Percentiles rank a stretch among this genome's conserved stretches.
Evolutionary conservation across 768 basidiomycete species (phyloP).

Genomic region (Mycena crocata): DNA sequence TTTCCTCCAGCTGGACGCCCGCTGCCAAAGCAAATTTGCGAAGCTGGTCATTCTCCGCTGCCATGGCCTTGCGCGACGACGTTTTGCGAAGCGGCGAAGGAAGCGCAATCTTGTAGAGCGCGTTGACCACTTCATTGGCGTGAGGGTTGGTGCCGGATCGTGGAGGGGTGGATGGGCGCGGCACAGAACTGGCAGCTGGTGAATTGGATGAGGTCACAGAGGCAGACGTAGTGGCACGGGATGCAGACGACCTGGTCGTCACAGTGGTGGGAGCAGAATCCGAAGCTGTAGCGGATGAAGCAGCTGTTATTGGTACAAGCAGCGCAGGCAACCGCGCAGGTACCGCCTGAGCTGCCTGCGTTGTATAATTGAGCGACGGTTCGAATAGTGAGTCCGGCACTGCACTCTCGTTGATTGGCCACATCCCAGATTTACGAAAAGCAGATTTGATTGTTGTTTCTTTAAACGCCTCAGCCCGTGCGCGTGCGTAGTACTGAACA

Average conservation of each 20-base stretch:
- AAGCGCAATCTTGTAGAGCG: neutral
- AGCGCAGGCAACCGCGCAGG: slow-evolving; percentile 7
- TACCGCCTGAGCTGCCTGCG: slow-evolving; percentile 1
- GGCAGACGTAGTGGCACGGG: neutral
- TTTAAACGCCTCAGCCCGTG: slow-evolving; percentile 24
- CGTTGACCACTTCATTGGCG: neutral
- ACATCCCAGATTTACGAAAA: slow-evolving; percentile 34
- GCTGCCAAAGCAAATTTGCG: neutral
- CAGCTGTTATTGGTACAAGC: neutral
- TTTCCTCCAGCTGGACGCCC: slow-evolving; percentile 2
- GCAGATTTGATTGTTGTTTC: slow-evolving; percentile 28
- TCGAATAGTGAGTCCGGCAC: slow-evolving; percentile 21
- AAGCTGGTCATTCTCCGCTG: neutral
- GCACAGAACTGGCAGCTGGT: neutral
- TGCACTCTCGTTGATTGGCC: slow-evolving; percentile 30
- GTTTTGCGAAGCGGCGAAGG: neutral
- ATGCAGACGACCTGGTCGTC: no score
- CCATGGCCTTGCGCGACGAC: neutral
- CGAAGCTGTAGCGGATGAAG: neutral
- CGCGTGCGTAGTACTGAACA: slow-evolving; percentile 22
- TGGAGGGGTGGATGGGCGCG: neutral
- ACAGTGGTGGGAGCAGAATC: neutral
- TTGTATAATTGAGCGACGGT: slow-evolving; percentile 20
- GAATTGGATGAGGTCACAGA: neutral
- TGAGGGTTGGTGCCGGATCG: no score